Conservation (phyloP, 345 rosid genomes). For the Carallia brachiata region DNA sequence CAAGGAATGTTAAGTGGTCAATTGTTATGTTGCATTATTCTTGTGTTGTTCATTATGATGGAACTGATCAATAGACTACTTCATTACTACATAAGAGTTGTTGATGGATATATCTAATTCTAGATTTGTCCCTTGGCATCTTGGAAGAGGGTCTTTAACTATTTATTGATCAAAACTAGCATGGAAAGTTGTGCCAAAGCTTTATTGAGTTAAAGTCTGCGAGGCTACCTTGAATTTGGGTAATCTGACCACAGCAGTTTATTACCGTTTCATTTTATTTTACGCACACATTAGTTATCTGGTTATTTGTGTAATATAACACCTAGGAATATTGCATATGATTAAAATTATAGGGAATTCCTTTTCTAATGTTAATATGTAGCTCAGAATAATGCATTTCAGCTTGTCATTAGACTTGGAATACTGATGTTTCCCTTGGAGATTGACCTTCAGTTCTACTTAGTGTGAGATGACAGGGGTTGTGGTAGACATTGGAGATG, state of each 20-base stretch:
- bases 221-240: not conserved
- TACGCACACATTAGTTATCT: too few species aligned
- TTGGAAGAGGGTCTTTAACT: not conserved
- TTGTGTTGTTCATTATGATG: too few species aligned
- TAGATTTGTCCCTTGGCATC: not conserved
- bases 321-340: too few species aligned
- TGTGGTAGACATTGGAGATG: conserved; percentile 96
- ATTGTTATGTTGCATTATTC: too few species aligned
- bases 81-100: too few species aligned
- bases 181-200: not conserved
- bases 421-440: conserved; percentile 17
- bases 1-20: too few species aligned
- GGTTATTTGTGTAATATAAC: too few species aligned
- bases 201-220: not conserved
- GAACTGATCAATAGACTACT: too few species aligned
- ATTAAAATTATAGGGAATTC: too few species aligned
- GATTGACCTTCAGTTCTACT: conserved; percentile 49
- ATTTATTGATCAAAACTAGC: not conserved
- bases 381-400: not conserved
- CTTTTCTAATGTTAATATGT: too few species aligned
- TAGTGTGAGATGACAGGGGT: conserved; percentile 99
- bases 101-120: not conserved
- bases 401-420: not conserved
- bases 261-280: too few species aligned
- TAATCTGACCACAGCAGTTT: too few species aligned